phyloP scores from a whole-genome alignment of 1,284 basidiomycete genomes.

The Athelia sp. region DNA sequence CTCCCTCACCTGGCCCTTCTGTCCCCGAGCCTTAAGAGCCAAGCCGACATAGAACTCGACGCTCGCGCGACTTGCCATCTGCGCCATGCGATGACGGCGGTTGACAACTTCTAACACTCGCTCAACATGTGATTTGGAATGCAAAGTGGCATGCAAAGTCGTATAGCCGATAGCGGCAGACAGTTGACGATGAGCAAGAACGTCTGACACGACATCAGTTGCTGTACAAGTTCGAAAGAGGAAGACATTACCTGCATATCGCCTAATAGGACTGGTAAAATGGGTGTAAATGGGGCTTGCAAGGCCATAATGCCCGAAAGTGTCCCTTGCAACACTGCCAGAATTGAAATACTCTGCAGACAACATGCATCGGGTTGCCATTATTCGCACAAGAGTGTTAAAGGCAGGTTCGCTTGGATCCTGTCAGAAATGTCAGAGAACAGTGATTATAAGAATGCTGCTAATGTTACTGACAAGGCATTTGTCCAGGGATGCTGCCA shows the following conservation, averaged over 20 bases:
- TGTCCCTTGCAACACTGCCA: constrained; percentile 87
- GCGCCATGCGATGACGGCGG: constrained; percentile 90
- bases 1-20: constrained; percentile 52
- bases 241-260: constrained; percentile 76
- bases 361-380: constrained; percentile 99
- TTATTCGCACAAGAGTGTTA: constrained; percentile 97
- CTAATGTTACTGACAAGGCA: constrained; percentile 64
- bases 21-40: constrained; percentile 73
- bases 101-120: constrained; percentile 86
- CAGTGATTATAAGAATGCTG: background rate
- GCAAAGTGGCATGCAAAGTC: constrained; percentile 81
- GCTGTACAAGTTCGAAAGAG: constrained; percentile 24
- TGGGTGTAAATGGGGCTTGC: constrained; percentile 98
- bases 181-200: constrained; percentile 93
- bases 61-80: constrained; percentile 94
- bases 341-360: constrained; percentile 98
- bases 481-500: constrained; percentile 87
- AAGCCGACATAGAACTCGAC: constrained; percentile 98
- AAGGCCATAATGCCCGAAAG: constrained; percentile 96
- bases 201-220: constrained; percentile 51
- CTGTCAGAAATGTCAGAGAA: constrained; percentile 29
- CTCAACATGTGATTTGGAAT: constrained; percentile 89
- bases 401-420: constrained; percentile 83
- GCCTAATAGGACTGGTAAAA: constrained; percentile 92
- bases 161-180: constrained; percentile 85